phyloP scores from a whole-genome alignment of 352 stramenopile genomes.

The Thraustotheca clavata region DNA sequence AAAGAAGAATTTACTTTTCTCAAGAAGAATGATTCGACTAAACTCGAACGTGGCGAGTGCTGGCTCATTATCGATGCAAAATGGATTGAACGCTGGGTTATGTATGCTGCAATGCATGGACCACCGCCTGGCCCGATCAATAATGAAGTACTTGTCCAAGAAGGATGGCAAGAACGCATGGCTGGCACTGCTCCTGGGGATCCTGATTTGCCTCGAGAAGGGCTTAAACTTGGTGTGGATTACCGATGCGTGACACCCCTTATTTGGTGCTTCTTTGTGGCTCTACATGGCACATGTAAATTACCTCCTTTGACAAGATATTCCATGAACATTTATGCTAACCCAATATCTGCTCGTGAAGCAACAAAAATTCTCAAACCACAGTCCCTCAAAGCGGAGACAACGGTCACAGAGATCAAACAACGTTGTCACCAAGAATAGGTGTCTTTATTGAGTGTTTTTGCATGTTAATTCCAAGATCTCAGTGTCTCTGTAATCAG shows the following conservation, averaged over 20 bases:
- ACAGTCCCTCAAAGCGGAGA: slow-evolving; percentile 17
- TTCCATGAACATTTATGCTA: slow-evolving; percentile 13
- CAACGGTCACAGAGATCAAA: slow-evolving; percentile 17
- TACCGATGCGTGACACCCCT: slow-evolving; percentile 68
- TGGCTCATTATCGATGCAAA: slow-evolving; percentile 51
- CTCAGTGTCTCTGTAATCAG: background rate
- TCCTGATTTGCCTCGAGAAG: slow-evolving; percentile 32
- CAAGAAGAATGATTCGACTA: slow-evolving; percentile 41
- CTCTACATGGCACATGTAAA: slow-evolving; percentile 45
- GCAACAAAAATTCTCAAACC: slow-evolving; percentile 14
- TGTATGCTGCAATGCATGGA: slow-evolving; percentile 37
- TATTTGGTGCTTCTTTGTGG: slow-evolving; percentile 55
- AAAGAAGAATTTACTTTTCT: slow-evolving; percentile 49
- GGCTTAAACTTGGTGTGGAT: slow-evolving; percentile 39
- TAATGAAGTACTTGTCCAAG: slow-evolving; percentile 43
- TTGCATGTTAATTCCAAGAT: slow-evolving; percentile 11
- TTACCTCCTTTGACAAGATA: slow-evolving; percentile 27
- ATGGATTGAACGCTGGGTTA: slow-evolving; percentile 61
- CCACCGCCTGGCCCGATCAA: slow-evolving; percentile 45
- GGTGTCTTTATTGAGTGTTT: background rate
- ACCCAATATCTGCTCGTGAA: background rate
- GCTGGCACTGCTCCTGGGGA: slow-evolving; percentile 26
- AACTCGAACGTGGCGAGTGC: slow-evolving; percentile 55
- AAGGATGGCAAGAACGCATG: slow-evolving; percentile 39
- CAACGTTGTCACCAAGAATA: slow-evolving; percentile 4